Base-by-base conservation (phyloP, 371 early-diverging fungal genomes). In the Zopfochytrium polystomum region DNA sequence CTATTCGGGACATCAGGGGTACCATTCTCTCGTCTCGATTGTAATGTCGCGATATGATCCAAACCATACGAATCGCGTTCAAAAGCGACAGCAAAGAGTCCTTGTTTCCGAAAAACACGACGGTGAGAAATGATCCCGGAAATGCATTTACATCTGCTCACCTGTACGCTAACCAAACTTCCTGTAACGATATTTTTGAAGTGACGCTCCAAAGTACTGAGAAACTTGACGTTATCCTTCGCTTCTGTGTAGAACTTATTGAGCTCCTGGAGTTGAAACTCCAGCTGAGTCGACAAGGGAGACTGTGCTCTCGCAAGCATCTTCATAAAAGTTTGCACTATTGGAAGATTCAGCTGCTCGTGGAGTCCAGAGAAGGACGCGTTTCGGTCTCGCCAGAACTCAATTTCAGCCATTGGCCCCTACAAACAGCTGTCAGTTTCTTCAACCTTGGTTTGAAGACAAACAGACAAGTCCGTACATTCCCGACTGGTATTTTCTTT, bases 21-120 rank as follows among this genome's bases (percentile, higher is more conserved):
- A 83, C 83, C 83, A 83, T 83, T 33, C 83, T 57, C 62, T 83
- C 83, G 51, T 83, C 83, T 9, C 80, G 68, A 53, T 83, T 83
- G 61, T 83, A 83, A 62, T 83, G 83, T 9, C 83, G 62, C 4
- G 83, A 83, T 31, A 83, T 81, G 49, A 81, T 83, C 83, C 83
- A 83, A 11, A 83, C 83, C 83, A 83, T 83, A 5, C 81, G 72
- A 23, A 83, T 80, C 0, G 81, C 79, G 52, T 83, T 81, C 68
- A 83, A 67, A 20, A 83, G 68, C 13, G 71, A 69, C 22, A 77
- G 77, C 6, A 83, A 68, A 0, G 81, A 80, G 55, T 81, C 83
- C 69, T 78, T 3, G 1, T 25, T 1, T 52, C 51, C 2, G n/a
- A 46, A 34, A 25, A 38, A 38, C 38, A 11, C 18, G 18, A 18